A percentile compares a stretch with the other conserved stretches of the same genome.
These are phyloP conservation scores for Nicotiana tomentosiformis DNA, from an alignment of 257 asterid species.

Conservation along the genomic window DNA sequence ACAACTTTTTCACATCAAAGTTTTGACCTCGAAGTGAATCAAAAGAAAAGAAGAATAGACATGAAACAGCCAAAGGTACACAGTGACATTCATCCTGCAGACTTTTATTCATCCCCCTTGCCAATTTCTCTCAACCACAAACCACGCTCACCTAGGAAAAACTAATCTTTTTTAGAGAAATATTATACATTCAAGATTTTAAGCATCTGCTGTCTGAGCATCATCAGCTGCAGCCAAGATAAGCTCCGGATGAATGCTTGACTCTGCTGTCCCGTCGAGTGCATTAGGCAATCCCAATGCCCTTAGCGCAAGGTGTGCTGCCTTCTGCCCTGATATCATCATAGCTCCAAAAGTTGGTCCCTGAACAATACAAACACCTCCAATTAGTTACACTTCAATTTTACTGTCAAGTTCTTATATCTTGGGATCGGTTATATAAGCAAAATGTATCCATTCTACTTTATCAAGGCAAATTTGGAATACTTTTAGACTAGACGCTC, in stretches of 20 bases:
- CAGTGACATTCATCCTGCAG: not conserved
- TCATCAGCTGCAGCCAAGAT: slow-evolving; percentile 28
- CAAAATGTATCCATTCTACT: not conserved
- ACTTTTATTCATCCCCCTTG: not conserved
- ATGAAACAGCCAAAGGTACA: not conserved
- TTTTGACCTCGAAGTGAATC: not conserved
- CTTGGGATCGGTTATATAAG: not conserved
- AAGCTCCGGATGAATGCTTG: slow-evolving; percentile 19
- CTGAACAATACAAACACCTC: not conserved
- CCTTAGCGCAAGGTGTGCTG: slow-evolving; percentile 36
- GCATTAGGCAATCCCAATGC: slow-evolving; percentile 27
- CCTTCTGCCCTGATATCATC: slow-evolving; percentile 50
- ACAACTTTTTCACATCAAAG: not conserved
- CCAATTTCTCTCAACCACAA: not conserved
- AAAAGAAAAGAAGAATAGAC: not conserved
- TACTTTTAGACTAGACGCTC: not conserved
- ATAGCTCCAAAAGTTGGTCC: slow-evolving; percentile 44
- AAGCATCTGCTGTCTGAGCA: slow-evolving; percentile 28
- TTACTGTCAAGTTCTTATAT: too few relatives aligned
- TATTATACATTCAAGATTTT: slow-evolving; percentile 6
- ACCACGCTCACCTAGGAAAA: not conserved
- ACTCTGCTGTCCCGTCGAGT: slow-evolving; percentile 20
- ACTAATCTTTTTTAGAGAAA: not conserved
- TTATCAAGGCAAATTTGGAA: not conserved
- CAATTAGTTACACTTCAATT: not conserved